Evolutionary conservation across 177 flowering plant genomes (phyloP).

Genomic region (Vitis hybrid): DNA sequence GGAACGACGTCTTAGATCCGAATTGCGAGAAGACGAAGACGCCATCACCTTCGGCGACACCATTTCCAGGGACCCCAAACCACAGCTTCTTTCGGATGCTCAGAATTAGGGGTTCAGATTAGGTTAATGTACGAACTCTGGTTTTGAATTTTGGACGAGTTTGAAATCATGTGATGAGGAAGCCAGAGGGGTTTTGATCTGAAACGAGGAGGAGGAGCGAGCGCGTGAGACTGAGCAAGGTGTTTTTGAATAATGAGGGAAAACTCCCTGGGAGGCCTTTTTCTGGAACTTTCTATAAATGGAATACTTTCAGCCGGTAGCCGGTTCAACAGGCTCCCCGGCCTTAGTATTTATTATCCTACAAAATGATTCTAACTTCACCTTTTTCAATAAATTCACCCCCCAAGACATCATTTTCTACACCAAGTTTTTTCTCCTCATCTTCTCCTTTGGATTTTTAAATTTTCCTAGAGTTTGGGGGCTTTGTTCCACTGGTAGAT

Average conservation of each 20-base stretch:
- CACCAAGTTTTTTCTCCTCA: too few relatives aligned
- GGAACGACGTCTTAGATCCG: slow-evolving; percentile 44
- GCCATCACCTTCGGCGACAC: slow-evolving; percentile 59
- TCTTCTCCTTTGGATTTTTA: too few relatives aligned
- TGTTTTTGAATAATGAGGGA: not conserved
- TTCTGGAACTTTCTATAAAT: not conserved
- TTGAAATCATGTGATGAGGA: too few relatives aligned
- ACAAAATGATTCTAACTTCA: too few relatives aligned
- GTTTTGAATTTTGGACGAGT: too few relatives aligned
- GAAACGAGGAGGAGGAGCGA: not conserved
- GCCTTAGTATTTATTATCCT: too few relatives aligned
- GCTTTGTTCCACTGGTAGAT: too few relatives aligned
- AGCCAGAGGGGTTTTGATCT: not conserved
- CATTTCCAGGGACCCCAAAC: slow-evolving; percentile 25
- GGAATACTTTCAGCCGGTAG: not conserved
- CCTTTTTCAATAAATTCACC: too few relatives aligned
- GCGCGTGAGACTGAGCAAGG: not conserved
- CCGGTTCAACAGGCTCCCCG: not conserved
- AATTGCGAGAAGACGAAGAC: slow-evolving; percentile 41
- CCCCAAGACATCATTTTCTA: too few relatives aligned
- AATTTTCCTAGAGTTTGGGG: too few relatives aligned
- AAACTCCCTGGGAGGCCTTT: not conserved
- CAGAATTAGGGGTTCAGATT: not conserved
- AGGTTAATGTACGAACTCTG: too few relatives aligned
- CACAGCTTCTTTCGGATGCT: slow-evolving; percentile 15